A percentile compares a stretch with the other conserved stretches of the same genome.
Evolutionary conservation across 1,284 basidiomycete species (phyloP).

Genomic region (Cryptococcus neoformans): DNA sequence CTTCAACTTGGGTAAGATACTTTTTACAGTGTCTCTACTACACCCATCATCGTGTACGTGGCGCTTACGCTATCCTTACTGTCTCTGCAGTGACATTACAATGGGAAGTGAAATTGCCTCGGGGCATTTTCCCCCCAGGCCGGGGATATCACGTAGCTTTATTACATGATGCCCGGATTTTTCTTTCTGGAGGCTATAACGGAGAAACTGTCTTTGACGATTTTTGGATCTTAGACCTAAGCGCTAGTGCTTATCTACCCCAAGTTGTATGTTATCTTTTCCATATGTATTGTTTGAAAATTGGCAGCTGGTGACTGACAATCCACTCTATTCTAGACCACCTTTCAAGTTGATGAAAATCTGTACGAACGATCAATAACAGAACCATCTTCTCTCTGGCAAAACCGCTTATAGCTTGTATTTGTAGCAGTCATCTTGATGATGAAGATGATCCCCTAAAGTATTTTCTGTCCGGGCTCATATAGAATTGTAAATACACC

Average conservation of each 20-base stretch:
- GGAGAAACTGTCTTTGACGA: slow-evolving; percentile 78
- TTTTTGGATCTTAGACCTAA: slow-evolving; percentile 77
- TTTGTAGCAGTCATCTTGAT: too few relatives aligned
- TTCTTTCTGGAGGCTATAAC: slow-evolving; percentile 85
- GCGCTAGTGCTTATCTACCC: slow-evolving; percentile 83
- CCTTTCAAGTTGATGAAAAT: slow-evolving; percentile 43
- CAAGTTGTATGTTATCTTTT: slow-evolving; percentile 59
- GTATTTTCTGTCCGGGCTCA: too few relatives aligned
- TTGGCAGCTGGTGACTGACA: neutral
- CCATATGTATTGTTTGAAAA: too few relatives aligned
- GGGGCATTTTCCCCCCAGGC: slow-evolving; percentile 64
- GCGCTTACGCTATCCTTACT: slow-evolving; percentile 21
- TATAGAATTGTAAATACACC: too few relatives aligned
- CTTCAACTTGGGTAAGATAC: slow-evolving; percentile 71
- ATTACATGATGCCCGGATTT: slow-evolving; percentile 76
- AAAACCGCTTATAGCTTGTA: too few relatives aligned
- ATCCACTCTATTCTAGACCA: slow-evolving; percentile 24
- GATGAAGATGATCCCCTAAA: too few relatives aligned
- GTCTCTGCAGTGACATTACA: slow-evolving; percentile 57
- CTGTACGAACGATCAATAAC: neutral
- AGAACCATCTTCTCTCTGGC: too few relatives aligned
- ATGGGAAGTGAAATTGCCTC: slow-evolving; percentile 61
- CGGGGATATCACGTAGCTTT: slow-evolving; percentile 74
- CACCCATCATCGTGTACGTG: too few relatives aligned
- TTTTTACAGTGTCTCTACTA: neutral